These are phyloP conservation scores for Chaetomium cochliodes DNA, from an alignment of 495 filamentous ascomycete genomes.

Conservation along the genomic window DNA sequence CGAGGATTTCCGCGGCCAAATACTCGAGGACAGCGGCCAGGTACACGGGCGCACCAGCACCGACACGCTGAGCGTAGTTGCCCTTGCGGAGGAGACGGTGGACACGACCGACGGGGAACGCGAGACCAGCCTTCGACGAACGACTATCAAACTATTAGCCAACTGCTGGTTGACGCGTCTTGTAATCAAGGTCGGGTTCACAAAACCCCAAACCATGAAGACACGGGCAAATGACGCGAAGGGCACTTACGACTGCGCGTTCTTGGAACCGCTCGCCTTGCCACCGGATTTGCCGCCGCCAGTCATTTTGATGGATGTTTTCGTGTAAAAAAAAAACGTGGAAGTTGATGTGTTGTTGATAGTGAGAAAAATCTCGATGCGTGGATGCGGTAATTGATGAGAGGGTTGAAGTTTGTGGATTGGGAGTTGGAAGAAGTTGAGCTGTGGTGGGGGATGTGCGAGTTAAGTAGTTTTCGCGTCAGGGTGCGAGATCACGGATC, in stretches of 20 bases:
- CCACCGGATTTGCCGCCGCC: conserved; percentile 96
- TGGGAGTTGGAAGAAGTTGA: conserved; percentile 39
- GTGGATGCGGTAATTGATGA: conserved; percentile 25
- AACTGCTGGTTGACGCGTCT: conserved; percentile 30
- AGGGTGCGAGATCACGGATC: conserved; percentile 48
- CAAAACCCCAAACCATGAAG: not conserved
- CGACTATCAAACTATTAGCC: conserved; percentile 61
- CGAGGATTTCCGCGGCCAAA: conserved; percentile 96
- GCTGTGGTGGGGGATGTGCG: conserved; percentile 45
- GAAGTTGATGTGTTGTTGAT: conserved; percentile 33
- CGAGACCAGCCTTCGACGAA: conserved; percentile 98
- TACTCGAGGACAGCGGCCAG: conserved; percentile 98
- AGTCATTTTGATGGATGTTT: conserved; percentile 81
- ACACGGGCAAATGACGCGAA: conserved; percentile 20
- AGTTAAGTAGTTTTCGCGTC: conserved; percentile 57
- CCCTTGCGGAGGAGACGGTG: conserved; percentile 99
- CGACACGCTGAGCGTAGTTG: conserved; percentile 99
- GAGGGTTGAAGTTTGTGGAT: conserved; percentile 37
- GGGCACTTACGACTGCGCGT: conserved; percentile 84
- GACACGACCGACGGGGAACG: conserved; percentile 99
- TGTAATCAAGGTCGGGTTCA: conserved; percentile 1
- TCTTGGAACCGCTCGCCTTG: conserved; percentile 97
- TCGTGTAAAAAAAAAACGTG: conserved; percentile 33
- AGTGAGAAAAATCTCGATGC: conserved; percentile 30
- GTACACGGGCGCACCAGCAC: conserved; percentile 98